These are phyloP conservation scores for Phytophthora brassicae DNA, from an alignment of 352 stramenopile genomes.

Conservation along the genomic window DNA sequence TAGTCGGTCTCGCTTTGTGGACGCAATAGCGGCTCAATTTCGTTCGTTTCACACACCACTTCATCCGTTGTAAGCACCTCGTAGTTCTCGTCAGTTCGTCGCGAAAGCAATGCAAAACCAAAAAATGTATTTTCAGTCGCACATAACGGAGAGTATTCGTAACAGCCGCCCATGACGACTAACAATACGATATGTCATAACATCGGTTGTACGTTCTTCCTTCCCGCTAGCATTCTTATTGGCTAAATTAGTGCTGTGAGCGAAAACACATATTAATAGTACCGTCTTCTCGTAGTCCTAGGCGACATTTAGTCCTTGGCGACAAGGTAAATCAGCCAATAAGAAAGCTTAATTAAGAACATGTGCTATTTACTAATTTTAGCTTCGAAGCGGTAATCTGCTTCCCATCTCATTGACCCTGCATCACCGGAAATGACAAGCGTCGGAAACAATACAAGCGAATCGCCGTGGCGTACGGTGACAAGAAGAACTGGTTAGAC, in stretches of 20 bases:
- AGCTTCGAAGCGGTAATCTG: not conserved
- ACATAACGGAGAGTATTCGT: conserved; percentile 29
- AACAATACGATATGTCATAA: too few species aligned
- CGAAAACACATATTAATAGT: too few species aligned
- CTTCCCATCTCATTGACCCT: not conserved
- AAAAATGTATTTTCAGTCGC: conserved; percentile 38
- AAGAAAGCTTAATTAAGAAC: not conserved
- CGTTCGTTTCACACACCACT: conserved; percentile 28
- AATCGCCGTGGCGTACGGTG: conserved; percentile 1
- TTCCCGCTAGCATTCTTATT: too few species aligned
- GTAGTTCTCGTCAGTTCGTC: too few species aligned
- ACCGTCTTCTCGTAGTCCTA: conserved; percentile 5
- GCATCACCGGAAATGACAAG: not conserved
- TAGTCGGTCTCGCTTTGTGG: conserved; percentile 35
- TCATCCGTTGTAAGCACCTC: conserved; percentile 30
- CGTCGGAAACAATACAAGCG: conserved; percentile 7
- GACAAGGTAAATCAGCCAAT: not conserved
- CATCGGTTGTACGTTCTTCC: too few species aligned
- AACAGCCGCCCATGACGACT: conserved; percentile 26
- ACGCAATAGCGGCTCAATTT: conserved; percentile 35
- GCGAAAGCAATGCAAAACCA: conserved; percentile 24
- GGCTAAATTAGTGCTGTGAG: too few species aligned
- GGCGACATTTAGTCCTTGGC: conserved; percentile 3
- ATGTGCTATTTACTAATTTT: not conserved
- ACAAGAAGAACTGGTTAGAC: conserved; percentile 8